Percentiles rank a stretch among this genome's conserved stretches.
Evolutionary conservation across 352 stramenopile species (phyloP).

Genomic region (Globisporangium heterothallicum): DNA sequence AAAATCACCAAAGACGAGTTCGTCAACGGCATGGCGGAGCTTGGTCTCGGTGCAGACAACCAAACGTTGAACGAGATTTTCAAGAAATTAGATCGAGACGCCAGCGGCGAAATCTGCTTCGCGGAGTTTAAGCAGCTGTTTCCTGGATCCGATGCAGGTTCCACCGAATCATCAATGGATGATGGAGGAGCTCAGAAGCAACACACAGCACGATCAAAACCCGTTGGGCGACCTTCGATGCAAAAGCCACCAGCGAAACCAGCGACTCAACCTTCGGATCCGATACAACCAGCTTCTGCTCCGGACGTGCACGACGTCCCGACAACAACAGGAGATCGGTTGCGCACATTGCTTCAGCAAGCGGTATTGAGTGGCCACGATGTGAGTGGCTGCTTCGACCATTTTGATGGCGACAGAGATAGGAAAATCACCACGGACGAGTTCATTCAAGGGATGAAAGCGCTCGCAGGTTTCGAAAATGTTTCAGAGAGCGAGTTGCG

Average conservation of each 20-base stretch:
- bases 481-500: slow-evolving; percentile 34
- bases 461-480: slow-evolving; percentile 43
- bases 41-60: slow-evolving; percentile 30
- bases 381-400: slow-evolving; percentile 42
- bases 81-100: slow-evolving; percentile 53
- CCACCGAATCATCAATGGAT: not conserved
- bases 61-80: slow-evolving; percentile 36
- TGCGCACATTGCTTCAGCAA: slow-evolving; percentile 26
- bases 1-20: slow-evolving; percentile 64
- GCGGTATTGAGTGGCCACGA: slow-evolving; percentile 42
- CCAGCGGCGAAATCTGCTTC: slow-evolving; percentile 55
- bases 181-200: not conserved
- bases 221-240: not conserved
- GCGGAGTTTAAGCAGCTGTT: slow-evolving; percentile 63
- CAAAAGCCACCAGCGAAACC: not conserved
- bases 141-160: slow-evolving; percentile 1
- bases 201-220: too few relatives aligned
- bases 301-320: not conserved
- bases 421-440: slow-evolving; percentile 51
- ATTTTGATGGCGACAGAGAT: slow-evolving; percentile 69
- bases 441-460: slow-evolving; percentile 41
- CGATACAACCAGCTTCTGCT: not conserved
- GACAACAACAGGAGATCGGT: slow-evolving; percentile 2
- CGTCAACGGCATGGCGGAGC: slow-evolving; percentile 37
- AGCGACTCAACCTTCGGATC: not conserved